Evolutionary conservation across 2,329 filamentous ascomycete genomes (phyloP), one percentile per base, ranked within the genome.

Genomic region (Colletotrichum tofieldiae): DNA sequence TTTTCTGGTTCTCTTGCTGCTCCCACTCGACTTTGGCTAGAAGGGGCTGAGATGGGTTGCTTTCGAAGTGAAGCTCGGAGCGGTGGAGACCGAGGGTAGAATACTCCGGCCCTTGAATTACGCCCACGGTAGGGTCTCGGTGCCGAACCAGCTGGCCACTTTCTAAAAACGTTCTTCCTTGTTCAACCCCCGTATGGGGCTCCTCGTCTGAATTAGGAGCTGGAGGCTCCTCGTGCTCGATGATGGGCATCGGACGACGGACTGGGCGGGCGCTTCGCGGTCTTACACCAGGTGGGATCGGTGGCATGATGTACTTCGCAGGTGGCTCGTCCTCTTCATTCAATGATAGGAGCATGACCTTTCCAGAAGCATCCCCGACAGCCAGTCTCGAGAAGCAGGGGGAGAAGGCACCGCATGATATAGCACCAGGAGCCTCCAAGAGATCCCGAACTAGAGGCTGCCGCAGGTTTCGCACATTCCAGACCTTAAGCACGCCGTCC

Each of bases 401-500:
- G 0, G 89, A 91, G 71, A 92, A 92, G 2, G 85, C 84, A 0
- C 90, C 90, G 69, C 83, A 86, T 0, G 88, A 88, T 23, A 92
- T 87, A 0, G 89, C 88, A 0, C 86, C 89, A 0, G 88, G 83
- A 1, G 87, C 86, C 71, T 88, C 84, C 1, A 92, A 81, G 0
- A 92, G 79, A 62, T 87, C 83, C 29, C 87, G 85, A 6, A 92
- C 82, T 55, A 88, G 84, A 0, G 84, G 87, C 64, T 81, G 78
- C 37, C 74, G 80, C 62, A 61, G 76, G 55, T 83, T 82, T 12
- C 88, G 86, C 11, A 92, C 80, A 73, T 92, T 89, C 90, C 90
- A 92, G 2, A 89, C 88, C 72, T 90, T 91, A 20, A 92, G 84
- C 0, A 88, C 83, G 1, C 90, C 90, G 72, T 92, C 90, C 1